Evolutionary conservation across 2,329 filamentous ascomycete species (phyloP).

Genomic region (Diaporthe vexans): DNA sequence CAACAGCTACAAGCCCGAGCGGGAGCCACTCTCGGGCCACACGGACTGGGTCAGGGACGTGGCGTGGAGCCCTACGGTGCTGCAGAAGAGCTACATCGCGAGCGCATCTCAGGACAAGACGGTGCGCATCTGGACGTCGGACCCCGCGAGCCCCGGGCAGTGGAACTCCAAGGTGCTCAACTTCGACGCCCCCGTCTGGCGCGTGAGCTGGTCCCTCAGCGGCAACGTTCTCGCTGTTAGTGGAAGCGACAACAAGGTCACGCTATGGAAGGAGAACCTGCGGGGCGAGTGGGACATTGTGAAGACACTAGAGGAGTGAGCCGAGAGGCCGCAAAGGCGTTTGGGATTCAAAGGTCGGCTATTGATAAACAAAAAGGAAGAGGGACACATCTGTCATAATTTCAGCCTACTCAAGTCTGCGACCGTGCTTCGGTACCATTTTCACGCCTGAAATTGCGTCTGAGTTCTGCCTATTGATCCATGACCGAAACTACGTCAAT

Average conservation of each 20-base stretch:
- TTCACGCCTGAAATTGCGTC: not conserved
- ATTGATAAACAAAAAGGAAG: slow-evolving; percentile 14
- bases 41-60: slow-evolving; percentile 98
- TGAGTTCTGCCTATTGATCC: not conserved
- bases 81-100: slow-evolving; percentile 97
- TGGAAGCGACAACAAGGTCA: slow-evolving; percentile 96
- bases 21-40: slow-evolving; percentile 81
- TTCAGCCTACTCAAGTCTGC: not conserved
- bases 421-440: not conserved
- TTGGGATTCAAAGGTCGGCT: slow-evolving; percentile 1
- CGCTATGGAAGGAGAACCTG: slow-evolving; percentile 98
- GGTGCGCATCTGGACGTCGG: slow-evolving; percentile 94
- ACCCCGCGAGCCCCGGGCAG: slow-evolving; percentile 74
- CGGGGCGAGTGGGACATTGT: slow-evolving; percentile 97
- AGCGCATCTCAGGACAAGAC: slow-evolving; percentile 97
- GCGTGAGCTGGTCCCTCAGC: slow-evolving; percentile 97
- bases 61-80: slow-evolving; percentile 94
- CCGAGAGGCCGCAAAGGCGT: not conserved
- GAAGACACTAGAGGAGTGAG: slow-evolving; percentile 92
- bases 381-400: slow-evolving; percentile 19
- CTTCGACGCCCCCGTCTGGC: slow-evolving; percentile 93
- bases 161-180: slow-evolving; percentile 90
- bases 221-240: slow-evolving; percentile 96
- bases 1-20: slow-evolving; percentile 73
- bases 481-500: not conserved